Conservation (phyloP, 257 asterid species). For the Scutellaria minor region DNA sequence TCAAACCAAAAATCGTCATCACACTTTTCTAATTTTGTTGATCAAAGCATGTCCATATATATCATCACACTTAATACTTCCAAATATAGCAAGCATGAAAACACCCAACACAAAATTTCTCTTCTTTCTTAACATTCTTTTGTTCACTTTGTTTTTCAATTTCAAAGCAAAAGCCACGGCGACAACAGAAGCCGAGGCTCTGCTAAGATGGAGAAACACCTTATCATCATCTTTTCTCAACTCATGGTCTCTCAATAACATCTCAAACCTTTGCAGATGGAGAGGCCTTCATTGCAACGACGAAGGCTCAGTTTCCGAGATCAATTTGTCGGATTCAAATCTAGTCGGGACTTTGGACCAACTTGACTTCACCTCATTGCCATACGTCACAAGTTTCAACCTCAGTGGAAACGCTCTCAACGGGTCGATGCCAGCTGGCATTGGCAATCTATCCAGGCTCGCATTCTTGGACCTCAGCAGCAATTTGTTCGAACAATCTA, state of each 20-base stretch:
- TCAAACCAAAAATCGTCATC: no score
- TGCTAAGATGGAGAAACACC: slow-evolving; percentile 66
- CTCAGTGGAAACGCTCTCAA: slow-evolving; percentile 49
- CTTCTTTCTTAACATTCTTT: slow-evolving; percentile 36
- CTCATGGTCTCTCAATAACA: slow-evolving; percentile 64
- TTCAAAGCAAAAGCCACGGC: slow-evolving; percentile 44
- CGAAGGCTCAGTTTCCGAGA: slow-evolving; percentile 46
- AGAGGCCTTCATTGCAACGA: slow-evolving; percentile 55
- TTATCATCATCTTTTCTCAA: slow-evolving; percentile 43
- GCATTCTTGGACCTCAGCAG: slow-evolving; percentile 66
- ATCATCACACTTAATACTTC: no score
- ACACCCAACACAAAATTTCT: slow-evolving; percentile 30
- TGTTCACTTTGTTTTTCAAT: slow-evolving; percentile 31
- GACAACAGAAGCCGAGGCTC: slow-evolving; percentile 65
- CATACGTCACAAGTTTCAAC: slow-evolving; percentile 47
- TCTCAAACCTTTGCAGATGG: slow-evolving; percentile 68
- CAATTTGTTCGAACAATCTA: slow-evolving; percentile 45
- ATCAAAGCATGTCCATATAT: no score
- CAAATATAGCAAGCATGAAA: slow-evolving; percentile 46
- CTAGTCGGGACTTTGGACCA: slow-evolving; percentile 52
- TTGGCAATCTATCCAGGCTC: slow-evolving; percentile 57
- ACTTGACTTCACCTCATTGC: slow-evolving; percentile 52
- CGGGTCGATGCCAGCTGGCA: slow-evolving; percentile 66
- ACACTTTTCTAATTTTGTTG: no score
- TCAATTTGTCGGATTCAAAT: slow-evolving; percentile 48